Percentiles rank a stretch among this genome's conserved stretches.
Conservation (phyloP, 306 rosid genomes). For the Casuarina equisetifolia region DNA sequence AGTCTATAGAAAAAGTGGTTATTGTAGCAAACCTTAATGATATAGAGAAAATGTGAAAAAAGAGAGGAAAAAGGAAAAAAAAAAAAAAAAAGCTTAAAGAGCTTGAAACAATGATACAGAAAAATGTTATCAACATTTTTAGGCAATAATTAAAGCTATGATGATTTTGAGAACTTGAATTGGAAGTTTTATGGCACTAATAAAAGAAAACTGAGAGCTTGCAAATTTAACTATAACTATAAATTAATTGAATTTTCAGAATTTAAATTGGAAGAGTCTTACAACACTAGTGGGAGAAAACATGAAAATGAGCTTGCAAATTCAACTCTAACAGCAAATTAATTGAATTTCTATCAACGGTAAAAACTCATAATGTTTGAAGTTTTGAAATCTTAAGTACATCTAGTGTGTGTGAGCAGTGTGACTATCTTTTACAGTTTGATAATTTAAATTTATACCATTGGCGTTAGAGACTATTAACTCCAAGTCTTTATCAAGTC, state of each 20-base stretch:
- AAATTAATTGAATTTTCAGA: too few relatives aligned
- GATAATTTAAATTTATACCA: neutral
- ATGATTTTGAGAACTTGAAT: neutral
- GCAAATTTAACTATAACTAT: too few relatives aligned
- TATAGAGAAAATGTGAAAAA: constrained; percentile 5
- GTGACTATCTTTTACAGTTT: neutral
- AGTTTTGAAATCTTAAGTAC: neutral
- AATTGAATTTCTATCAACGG: neutral
- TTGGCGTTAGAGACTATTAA: neutral
- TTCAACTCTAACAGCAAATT: neutral
- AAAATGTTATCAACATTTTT: neutral
- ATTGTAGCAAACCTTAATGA: neutral
- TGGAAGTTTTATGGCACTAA: too few relatives aligned
- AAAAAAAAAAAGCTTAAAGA: constrained; percentile 11
- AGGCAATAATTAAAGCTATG: constrained; percentile 10
- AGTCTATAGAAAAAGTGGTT: neutral
- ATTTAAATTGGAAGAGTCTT: neutral
- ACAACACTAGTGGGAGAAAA: neutral
- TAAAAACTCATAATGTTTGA: neutral
- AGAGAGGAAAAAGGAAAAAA: neutral
- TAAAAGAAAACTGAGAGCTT: too few relatives aligned
- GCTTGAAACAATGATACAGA: constrained; percentile 10
- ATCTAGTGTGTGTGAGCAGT: neutral
- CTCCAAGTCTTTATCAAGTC: neutral
- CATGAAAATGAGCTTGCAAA: neutral